Base-by-base conservation (phyloP, 306 rosid genomes). In the Glycine soja region DNA sequence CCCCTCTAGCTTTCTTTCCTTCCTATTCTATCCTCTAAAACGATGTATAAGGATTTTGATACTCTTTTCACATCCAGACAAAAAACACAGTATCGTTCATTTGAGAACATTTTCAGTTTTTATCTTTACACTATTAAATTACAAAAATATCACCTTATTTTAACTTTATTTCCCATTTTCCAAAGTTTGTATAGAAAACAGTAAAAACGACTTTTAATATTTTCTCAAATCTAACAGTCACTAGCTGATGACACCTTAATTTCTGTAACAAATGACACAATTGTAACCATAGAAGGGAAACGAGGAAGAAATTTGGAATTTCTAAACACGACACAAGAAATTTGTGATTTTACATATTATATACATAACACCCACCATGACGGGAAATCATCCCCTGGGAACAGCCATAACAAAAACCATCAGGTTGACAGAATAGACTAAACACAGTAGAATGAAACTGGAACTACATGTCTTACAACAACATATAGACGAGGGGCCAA, bases 351-450 rank as follows among this genome's bases (percentile, higher is more conserved):
- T 69, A 5, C 13, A 68, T 62, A 75, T 67, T 47, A 71, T 68
- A 68, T 63, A 70, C 58, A 81, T 45, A 64, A 46, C 72, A 19
- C 58, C 72, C 13, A 51, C 46, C 54, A 62, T 18, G 50, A 15
- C 30, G 43, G 76, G 76, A 78, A 77, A 78, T 73, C 59, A 78
- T 50, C 45, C 64, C 69, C 45, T 16, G 75, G 62, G 75, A 46
- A 11, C 48, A 80, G 4, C 77, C 74, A 58, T 8, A 36, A 85
- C 16, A 47, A 53, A 76, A 79, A 66, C 7, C 53, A 67, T 50
- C 50, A 30, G 10, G 3, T 52, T 69, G 43, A 80, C 73, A 46
- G 54, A 68, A 62, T 8, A 75, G n/a, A 67, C 63, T 18, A 69
- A 47, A 8, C 75, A 85, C 50, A 52, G 16, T 36, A 71, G 69